Base-by-base conservation (phyloP, 1,139 yeast species). In the Zygoascus hellenicus region DNA sequence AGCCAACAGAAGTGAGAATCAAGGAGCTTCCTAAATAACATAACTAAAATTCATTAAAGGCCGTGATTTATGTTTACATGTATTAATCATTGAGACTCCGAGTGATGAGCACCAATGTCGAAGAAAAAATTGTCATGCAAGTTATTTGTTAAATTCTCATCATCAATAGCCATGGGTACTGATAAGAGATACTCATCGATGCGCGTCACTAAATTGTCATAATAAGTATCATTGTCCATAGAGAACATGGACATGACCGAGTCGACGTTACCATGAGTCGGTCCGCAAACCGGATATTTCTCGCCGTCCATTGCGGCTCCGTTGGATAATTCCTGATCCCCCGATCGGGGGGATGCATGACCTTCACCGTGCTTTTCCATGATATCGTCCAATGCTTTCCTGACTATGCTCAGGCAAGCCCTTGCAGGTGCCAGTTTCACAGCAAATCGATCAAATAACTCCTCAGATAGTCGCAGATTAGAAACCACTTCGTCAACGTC, bases 361-460 rank as follows among this genome's bases (percentile, higher is more conserved):
- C 26, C 26, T 5, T 22, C 7, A 4, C 26, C 26, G 7, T 22
- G 26, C 26, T 29, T 30, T 10, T 13, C 15, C 36, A 26, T 16
- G 15, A 45, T 11, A 14, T 45, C 48, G 9, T 34, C 17, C 7
- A 46, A 17, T 3, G 45, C 48, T 14, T 35, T 28, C 9, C 13
- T 30, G 2, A 42, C 48, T 10, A 47, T 51, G 10, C 19, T 28
- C 13, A 48, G 35, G 37, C 58, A 55, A 11, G 46, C 52, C 31
- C 39, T 48, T 14, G 58, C 58, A 5, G 58, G 58, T 15, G 51
- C 44, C 34, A 53, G 48, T 34, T 54, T 51, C 13, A 47, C 33
- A 9, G 51, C 37, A 34, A 55, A 55, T 9, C 47, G 43, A 3
- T 42, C 38, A 9, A 55, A 42, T 29, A 55, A 48, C 16, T 46